Conservation (phyloP, 2,329 filamentous ascomycete species). For the Trichoderma brevicompactum region DNA sequence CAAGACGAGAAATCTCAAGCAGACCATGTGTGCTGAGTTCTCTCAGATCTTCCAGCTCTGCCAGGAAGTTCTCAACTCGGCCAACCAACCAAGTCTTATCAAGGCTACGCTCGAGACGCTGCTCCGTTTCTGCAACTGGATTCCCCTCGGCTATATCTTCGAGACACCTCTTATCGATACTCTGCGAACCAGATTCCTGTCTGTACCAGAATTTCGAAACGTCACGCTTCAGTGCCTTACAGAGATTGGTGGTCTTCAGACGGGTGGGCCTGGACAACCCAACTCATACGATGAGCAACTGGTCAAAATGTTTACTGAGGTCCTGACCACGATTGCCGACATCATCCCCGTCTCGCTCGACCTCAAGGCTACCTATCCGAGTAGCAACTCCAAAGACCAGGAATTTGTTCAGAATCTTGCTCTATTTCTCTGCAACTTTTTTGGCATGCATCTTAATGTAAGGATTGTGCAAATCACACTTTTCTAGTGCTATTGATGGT, state of each 20-base stretch:
- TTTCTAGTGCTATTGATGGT: background rate
- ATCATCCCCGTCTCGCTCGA: conserved; percentile 92
- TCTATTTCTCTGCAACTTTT: conserved; percentile 96
- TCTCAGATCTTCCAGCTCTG: conserved; percentile 98
- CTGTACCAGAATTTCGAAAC: conserved; percentile 94
- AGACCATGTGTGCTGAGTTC: conserved; percentile 98
- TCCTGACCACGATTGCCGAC: conserved; percentile 83
- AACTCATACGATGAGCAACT: conserved; percentile 92
- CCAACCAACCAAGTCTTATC: conserved; percentile 84
- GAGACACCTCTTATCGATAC: conserved; percentile 97
- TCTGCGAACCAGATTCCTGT: conserved; percentile 86
- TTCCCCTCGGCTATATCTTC: conserved; percentile 97
- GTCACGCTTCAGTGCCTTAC: conserved; percentile 95
- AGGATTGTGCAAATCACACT: conserved; percentile 33
- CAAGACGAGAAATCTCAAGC: conserved; percentile 95
- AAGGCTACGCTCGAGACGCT: conserved; percentile 97
- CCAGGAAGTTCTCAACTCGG: conserved; percentile 90
- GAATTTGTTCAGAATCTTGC: conserved; percentile 98
- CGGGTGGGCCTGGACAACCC: conserved; percentile 68
- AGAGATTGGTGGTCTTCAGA: conserved; percentile 93
- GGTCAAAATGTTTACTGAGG: conserved; percentile 98
- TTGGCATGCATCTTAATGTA: conserved; percentile 87
- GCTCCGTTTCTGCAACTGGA: conserved; percentile 98
- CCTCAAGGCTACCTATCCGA: conserved; percentile 86
- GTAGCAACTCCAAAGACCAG: conserved; percentile 90